Base-by-base conservation (phyloP, 2,329 filamentous ascomycete genomes). In the Diaporthe humulicola region DNA sequence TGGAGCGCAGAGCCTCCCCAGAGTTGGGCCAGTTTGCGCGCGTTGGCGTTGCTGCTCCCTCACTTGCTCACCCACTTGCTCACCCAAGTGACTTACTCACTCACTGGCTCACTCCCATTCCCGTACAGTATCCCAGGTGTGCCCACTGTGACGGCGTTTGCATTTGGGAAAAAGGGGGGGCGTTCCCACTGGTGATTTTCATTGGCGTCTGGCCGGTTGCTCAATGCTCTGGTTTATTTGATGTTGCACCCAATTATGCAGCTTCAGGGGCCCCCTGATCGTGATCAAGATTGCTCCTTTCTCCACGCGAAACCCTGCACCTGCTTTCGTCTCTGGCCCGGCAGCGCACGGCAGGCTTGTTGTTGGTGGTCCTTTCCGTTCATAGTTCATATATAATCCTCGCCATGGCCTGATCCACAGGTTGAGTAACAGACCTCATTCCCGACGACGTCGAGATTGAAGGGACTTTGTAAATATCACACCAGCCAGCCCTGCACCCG, bases 211-310 rank as follows among this genome's bases (percentile, higher is more conserved):
- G 45, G 64, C 48, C 64, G n/a, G 25, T 28, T 69, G 64, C 64
- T 69, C 64, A 54, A 54, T 69, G 64, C 64, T 69, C 33, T 69
- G 64, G 70, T 61, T 71, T 40, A 50, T 40, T 71, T 52, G 56
- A 61, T 22, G 56, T 61, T 71, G 33, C 45, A 61, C 56, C 36
- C 70, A 60, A 60, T 71, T 54, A 71, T 71, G 56, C 70, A 61
- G 10, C 56, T 61, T 61, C 70, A 71, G 70, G 70, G 70, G 70
- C 33, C 40, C 57, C 70, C 70, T 58, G 70, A 71, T 52, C 42
- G 45, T 50, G 70, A 71, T 54, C 70, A 71, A 71, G 70, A 71
- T 60, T 60, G 54, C 57, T 58, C 70, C 57, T 71, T 60, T 57
- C 69, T 19, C 40, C 56, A 50, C 30, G 64, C 48, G 45, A 30